A percentile compares a stretch with the other conserved stretches of the same genome.
Evolutionary conservation across 2,329 filamentous ascomycete species (phyloP).

Genomic region (Aaosphaeria pasadenensis): DNA sequence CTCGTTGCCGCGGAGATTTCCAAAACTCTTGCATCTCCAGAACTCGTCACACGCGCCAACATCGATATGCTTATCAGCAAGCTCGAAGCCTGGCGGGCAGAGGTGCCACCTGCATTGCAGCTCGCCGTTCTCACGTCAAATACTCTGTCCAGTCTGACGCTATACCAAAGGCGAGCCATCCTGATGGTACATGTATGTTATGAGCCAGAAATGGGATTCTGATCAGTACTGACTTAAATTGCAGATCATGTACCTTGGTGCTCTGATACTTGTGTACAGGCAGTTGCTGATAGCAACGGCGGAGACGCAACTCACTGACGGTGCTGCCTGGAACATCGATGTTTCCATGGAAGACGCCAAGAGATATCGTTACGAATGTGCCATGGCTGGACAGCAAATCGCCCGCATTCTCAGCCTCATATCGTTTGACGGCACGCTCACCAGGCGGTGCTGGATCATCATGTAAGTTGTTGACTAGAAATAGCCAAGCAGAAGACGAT

Average conservation of each 20-base stretch:
- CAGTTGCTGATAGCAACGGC: conserved; percentile 31
- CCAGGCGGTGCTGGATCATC: conserved; percentile 37
- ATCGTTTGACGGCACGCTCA: conserved; percentile 31
- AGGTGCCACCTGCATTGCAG: conserved; percentile 30
- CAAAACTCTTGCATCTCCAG: conserved; percentile 28
- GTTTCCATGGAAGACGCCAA: conserved; percentile 24
- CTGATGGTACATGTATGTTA: conserved; percentile 35
- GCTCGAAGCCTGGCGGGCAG: conserved; percentile 31
- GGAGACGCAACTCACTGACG: conserved; percentile 26
- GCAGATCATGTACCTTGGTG: conserved; percentile 39
- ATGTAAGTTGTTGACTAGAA: conserved; percentile 20
- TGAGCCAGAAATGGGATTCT: neutral
- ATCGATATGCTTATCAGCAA: conserved; percentile 26
- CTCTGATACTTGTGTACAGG: conserved; percentile 34
- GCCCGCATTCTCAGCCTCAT: conserved; percentile 33
- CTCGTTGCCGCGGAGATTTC: conserved; percentile 35
- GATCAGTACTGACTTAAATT: neutral
- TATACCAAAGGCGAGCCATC: conserved; percentile 32
- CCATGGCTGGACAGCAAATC: conserved; percentile 33
- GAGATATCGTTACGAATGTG: conserved; percentile 28
- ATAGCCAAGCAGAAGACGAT: neutral
- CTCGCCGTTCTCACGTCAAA: conserved; percentile 26
- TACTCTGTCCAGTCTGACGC: conserved; percentile 18
- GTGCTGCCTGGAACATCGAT: conserved; percentile 17
- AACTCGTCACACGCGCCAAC: conserved; percentile 26